Percentiles rank a stretch among this genome's conserved stretches.
Evolutionary conservation across 352 stramenopile genomes (phyloP).

Genomic region (Elongisporangium anandrum): DNA sequence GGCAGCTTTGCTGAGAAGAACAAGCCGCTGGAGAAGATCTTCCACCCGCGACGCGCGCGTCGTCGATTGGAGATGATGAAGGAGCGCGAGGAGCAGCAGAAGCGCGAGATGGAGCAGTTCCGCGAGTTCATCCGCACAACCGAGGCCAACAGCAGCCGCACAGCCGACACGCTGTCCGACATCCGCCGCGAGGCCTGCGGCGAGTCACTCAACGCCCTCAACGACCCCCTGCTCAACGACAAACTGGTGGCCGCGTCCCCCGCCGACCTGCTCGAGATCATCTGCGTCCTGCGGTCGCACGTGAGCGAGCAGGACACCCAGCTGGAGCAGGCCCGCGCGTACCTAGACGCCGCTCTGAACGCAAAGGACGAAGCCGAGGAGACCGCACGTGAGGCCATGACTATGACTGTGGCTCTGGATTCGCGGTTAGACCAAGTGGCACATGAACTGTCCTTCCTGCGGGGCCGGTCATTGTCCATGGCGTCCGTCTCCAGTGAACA

Average conservation of each 20-base stretch:
- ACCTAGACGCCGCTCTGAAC: constrained; percentile 75
- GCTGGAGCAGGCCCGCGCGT: constrained; percentile 63
- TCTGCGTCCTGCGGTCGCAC: constrained; percentile 67
- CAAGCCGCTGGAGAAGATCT: constrained; percentile 68
- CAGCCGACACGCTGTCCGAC: constrained; percentile 9
- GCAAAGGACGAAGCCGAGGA: constrained; percentile 69
- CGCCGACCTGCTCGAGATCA: constrained; percentile 61
- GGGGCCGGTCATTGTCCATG: not conserved
- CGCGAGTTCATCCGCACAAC: constrained; percentile 77
- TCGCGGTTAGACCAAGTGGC: constrained; percentile 59
- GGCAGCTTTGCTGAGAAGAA: constrained; percentile 32
- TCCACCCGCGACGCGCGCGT: constrained; percentile 67
- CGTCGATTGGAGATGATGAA: constrained; percentile 58
- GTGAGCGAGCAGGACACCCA: constrained; percentile 69
- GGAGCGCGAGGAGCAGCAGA: constrained; percentile 70
- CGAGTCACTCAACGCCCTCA: constrained; percentile 32
- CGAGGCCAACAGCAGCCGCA: constrained; percentile 29
- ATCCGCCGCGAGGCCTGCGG: constrained; percentile 19
- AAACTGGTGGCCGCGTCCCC: constrained; percentile 41
- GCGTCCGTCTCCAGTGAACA: not conserved
- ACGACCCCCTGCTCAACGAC: constrained; percentile 50
- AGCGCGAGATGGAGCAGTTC: constrained; percentile 85
- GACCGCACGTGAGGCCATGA: constrained; percentile 66
- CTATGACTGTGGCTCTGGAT: constrained; percentile 68
- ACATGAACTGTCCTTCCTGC: constrained; percentile 29